These are phyloP conservation scores for Trichoderma erinaceum DNA, from an alignment of 495 filamentous ascomycete species.

Conservation along the genomic window DNA sequence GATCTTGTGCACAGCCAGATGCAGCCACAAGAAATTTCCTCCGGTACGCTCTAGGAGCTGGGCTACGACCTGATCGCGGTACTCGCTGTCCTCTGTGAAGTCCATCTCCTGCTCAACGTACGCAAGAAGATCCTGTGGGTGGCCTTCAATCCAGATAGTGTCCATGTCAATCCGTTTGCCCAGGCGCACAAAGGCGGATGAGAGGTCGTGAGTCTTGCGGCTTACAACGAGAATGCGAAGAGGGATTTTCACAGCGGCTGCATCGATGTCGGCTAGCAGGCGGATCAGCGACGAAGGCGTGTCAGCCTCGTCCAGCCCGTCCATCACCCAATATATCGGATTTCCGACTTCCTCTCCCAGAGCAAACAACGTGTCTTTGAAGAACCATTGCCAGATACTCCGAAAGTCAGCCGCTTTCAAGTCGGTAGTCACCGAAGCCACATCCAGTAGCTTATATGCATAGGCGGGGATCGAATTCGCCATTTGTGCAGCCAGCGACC, in stretches of 20 bases:
- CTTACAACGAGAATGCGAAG: slow-evolving; percentile 23
- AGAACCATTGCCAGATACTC: slow-evolving; percentile 37
- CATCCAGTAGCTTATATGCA: slow-evolving; percentile 24
- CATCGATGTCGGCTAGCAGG: not conserved
- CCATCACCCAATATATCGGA: slow-evolving; percentile 33
- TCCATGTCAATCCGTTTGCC: slow-evolving; percentile 5
- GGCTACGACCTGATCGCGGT: slow-evolving; percentile 17
- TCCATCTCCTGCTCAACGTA: slow-evolving; percentile 24
- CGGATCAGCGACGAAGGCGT: not conserved
- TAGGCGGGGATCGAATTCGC: slow-evolving; percentile 22
- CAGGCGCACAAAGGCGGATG: slow-evolving; percentile 17
- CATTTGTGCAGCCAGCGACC: slow-evolving; percentile 31
- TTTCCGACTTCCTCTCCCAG: slow-evolving; percentile 16
- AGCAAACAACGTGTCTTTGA: slow-evolving; percentile 26
- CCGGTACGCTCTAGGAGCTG: slow-evolving; percentile 22
- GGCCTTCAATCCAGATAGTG: slow-evolving; percentile 20
- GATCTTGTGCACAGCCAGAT: slow-evolving; percentile 31
- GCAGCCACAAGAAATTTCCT: slow-evolving; percentile 31
- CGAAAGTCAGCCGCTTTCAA: slow-evolving; percentile 25
- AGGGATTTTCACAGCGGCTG: slow-evolving; percentile 17
- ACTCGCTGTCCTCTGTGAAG: slow-evolving; percentile 15
- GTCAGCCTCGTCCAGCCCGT: slow-evolving; percentile 34
- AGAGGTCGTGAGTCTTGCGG: slow-evolving; percentile 20
- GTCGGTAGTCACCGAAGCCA: slow-evolving; percentile 23
- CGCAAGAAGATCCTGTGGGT: slow-evolving; percentile 22